phyloP scores from a whole-genome alignment of 2,329 filamentous ascomycete genomes.

The Stachybotrys chartarum region DNA sequence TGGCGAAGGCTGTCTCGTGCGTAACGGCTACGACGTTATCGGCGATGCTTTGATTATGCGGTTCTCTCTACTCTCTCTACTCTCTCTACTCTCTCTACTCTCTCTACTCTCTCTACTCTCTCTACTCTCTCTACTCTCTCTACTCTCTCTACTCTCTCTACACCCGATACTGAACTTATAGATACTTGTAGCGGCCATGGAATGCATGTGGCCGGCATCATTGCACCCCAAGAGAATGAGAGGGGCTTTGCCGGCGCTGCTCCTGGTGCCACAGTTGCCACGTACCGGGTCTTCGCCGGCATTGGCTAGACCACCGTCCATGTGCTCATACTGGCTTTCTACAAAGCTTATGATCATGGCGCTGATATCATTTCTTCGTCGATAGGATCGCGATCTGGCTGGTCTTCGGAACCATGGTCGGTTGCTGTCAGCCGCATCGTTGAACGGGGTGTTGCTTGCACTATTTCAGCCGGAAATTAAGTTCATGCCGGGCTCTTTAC shows the following conservation, averaged over 20 bases:
- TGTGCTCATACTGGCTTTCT: constrained; percentile 47
- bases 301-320: constrained; percentile 38
- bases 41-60: constrained; percentile 35
- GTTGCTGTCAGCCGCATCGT: background rate
- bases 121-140: too few species aligned
- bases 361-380: constrained; percentile 45
- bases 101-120: too few species aligned
- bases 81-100: too few species aligned
- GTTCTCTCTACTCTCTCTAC: background rate
- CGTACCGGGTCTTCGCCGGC: constrained; percentile 48
- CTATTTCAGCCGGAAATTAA: background rate
- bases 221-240: constrained; percentile 44
- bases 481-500: background rate
- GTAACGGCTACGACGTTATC: constrained; percentile 45
- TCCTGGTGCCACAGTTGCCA: constrained; percentile 43
- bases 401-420: background rate
- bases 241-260: constrained; percentile 47
- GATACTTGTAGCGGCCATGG: constrained; percentile 46
- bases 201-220: constrained; percentile 51
- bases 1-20: constrained; percentile 47
- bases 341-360: constrained; percentile 48
- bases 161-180: constrained; percentile 41
- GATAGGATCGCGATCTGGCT: constrained; percentile 23
- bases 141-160: constrained; percentile 13
- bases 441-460: background rate